phyloP scores from a whole-genome alignment of 2,329 filamentous ascomycete genomes.

The Diaporthe caulivora region DNA sequence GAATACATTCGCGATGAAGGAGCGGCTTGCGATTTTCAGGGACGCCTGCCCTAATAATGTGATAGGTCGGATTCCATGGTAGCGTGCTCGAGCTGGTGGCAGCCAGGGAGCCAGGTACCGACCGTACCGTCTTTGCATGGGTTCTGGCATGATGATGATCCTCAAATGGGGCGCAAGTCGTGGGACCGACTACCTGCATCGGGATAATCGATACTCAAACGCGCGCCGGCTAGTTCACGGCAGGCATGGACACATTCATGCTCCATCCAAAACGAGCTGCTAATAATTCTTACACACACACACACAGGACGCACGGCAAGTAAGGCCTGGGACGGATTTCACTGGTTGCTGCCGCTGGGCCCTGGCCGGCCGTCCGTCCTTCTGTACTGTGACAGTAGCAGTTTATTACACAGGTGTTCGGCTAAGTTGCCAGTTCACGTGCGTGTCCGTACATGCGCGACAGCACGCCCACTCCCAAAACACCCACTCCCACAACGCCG shows the following conservation, averaged over 20 bases:
- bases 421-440: constrained; percentile 18
- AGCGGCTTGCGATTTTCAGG: constrained; percentile 7
- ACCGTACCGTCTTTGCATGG: not conserved
- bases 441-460: constrained; percentile 11
- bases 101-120: not conserved
- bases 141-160: constrained; percentile 22
- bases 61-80: constrained; percentile 7
- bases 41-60: not conserved
- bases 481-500: not conserved
- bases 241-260: constrained; percentile 19
- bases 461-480: not conserved
- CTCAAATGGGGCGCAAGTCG: constrained; percentile 16
- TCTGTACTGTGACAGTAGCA: not conserved
- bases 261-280: constrained; percentile 7
- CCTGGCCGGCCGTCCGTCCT: not conserved
- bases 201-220: constrained; percentile 1
- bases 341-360: not conserved
- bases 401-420: not conserved
- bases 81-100: not conserved
- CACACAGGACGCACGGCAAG: too few relatives aligned
- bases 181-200: constrained; percentile 21
- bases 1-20: constrained; percentile 26
- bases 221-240: constrained; percentile 1
- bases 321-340: not conserved
- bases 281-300: not conserved